Evolutionary conservation across 192 early-diverging fungal species (phyloP).

Genomic region (Anaeromyces robustus): DNA sequence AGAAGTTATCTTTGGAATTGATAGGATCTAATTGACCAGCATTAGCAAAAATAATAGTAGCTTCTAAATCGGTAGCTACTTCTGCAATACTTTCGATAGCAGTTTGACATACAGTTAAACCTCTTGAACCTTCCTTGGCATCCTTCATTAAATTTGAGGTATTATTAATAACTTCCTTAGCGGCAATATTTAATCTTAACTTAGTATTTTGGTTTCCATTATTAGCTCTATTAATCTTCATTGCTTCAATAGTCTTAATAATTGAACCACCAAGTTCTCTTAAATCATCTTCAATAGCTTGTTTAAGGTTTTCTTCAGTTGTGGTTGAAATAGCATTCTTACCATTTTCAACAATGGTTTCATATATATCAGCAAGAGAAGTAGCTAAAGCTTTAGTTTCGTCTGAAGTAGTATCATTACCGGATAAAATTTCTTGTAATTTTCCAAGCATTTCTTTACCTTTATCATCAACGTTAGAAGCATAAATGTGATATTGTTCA

Average conservation of each 20-base stretch:
- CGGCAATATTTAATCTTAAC: conserved; percentile 17
- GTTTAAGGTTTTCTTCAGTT: conserved; percentile 13
- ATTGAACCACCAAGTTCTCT: conserved; percentile 18
- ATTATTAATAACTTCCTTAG: conserved; percentile 21
- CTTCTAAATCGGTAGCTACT: conserved; percentile 26
- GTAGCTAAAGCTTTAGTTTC: conserved; percentile 12
- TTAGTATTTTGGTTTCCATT: conserved; percentile 14
- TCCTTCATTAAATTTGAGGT: conserved; percentile 14
- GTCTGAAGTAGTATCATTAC: conserved; percentile 23
- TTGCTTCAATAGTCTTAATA: conserved; percentile 23
- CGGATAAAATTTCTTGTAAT: conserved; percentile 19
- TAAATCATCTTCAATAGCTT: conserved; percentile 10
- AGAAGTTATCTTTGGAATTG: conserved; percentile 22
- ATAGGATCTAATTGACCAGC: conserved; percentile 35
- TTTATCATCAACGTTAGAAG: conserved; percentile 12
- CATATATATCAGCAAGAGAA: conserved; percentile 14
- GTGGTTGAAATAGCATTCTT: conserved; percentile 11
- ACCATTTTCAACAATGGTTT: conserved; percentile 2
- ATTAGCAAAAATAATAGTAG: conserved; percentile 30
- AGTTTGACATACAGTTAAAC: conserved; percentile 16
- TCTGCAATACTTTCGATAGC: conserved; percentile 14
- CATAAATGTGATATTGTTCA: conserved; percentile 14
- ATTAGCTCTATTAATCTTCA: conserved; percentile 21
- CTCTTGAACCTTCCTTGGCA: conserved; percentile 24
- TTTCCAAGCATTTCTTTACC: conserved; percentile 21